Evolutionary conservation across 768 basidiomycete species (phyloP), one percentile per base, ranked within the genome.

Genomic region (Trametopsis cervina): DNA sequence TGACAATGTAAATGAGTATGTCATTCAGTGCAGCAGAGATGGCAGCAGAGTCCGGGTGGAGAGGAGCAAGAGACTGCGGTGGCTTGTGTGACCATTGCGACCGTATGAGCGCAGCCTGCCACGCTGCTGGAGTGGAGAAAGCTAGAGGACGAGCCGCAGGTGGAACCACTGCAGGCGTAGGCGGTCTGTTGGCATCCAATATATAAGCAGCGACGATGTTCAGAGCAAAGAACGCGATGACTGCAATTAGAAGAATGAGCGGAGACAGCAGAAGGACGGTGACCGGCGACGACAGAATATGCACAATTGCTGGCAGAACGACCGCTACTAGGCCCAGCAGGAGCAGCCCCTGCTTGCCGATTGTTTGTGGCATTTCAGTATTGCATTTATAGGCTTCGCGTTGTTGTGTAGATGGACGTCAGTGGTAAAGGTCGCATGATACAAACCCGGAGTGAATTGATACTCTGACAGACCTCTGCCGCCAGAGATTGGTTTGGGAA

Each of bases 111-210:
- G 90, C 86, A 0, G 85, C 91, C 59, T 93, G 89, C 93, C 93
- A 96, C 25, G 92, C 93, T 48, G 93, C 90, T 21, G 91, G 89
- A 2, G 91, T 91, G 3, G 90, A 89, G 70, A 96, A 95, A 2
- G 80, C 76, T 41, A 93, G 73, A 0, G 89, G 89, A 27, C 80
- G 77, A 15, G 89, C 82, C 0, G 83, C 80, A 48, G 69, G 66
- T 9, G 66, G 64, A n/a, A 83, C 68, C 37, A 65, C 65, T 36
- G 71, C 68, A n/a, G 47, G 54, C 10, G 54, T 49, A 1, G 53
- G 54, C 23, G 66, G 58, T 21, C 60, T 54, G 25, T 60, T 73
- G 6, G 70, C 61, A 61, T 89, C 87, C 50, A 88, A 69, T 43
- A 69, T 60, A 64, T 80, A 73, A 24, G 73, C 83, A 27, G 86